These are phyloP conservation scores for Prunus kanzakura DNA, from an alignment of 306 rosid genomes.

Conservation along the genomic window DNA sequence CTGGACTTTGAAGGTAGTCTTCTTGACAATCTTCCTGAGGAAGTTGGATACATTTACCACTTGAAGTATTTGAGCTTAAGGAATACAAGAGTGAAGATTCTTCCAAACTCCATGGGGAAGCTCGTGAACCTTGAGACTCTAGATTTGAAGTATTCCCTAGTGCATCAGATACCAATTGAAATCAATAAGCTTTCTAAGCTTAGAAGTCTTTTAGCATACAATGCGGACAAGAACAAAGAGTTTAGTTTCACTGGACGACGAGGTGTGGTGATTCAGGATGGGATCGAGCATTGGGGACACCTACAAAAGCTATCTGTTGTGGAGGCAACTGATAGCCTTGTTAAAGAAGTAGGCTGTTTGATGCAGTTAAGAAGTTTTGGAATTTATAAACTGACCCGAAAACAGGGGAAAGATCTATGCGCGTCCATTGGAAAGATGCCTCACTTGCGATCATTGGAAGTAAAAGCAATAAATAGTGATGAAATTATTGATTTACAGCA, in stretches of 20 bases:
- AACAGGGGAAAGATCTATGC: slow-evolving; percentile 12
- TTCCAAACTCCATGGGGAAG: slow-evolving; percentile 8
- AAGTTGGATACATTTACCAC: slow-evolving; percentile 11
- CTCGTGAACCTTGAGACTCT: slow-evolving; percentile 8
- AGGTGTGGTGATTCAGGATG: not conserved
- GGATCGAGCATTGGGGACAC: not conserved
- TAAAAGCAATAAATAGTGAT: not conserved
- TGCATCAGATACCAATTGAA: not conserved
- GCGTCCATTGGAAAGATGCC: slow-evolving; percentile 22
- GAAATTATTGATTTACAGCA: slow-evolving; percentile 24
- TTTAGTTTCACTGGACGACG: fast-evolving
- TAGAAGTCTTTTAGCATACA: not conserved
- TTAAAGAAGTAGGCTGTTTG: not conserved
- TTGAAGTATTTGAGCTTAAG: slow-evolving; percentile 9
- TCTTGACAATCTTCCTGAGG: slow-evolving; percentile 1
- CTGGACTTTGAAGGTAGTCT: slow-evolving; percentile 3
- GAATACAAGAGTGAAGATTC: not conserved
- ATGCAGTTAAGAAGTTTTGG: not conserved
- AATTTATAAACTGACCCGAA: not conserved
- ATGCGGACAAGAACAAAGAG: fast-evolving
- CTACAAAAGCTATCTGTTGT: not conserved
- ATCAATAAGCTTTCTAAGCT: not conserved
- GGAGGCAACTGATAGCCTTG: not conserved
- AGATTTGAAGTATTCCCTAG: not conserved
- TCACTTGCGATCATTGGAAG: slow-evolving; percentile 14